These are phyloP conservation scores for Aspergillus sp. DNA, from an alignment of 2,329 filamentous ascomycete species.

Conservation along the genomic window DNA sequence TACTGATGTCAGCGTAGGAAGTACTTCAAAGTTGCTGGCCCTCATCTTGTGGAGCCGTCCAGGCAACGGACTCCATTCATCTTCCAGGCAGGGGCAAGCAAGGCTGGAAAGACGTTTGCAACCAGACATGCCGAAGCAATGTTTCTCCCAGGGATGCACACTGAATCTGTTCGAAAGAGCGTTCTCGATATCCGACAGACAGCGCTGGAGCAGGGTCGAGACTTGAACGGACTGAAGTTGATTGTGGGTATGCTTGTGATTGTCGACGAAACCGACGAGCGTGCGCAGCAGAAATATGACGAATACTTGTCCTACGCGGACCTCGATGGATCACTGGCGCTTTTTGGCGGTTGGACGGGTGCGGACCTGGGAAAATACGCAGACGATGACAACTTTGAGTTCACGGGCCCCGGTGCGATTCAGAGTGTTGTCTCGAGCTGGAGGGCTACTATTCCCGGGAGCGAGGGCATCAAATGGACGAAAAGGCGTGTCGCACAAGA, in stretches of 20 bases:
- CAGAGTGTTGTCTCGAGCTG: slow-evolving; percentile 44
- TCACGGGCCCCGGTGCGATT: slow-evolving; percentile 40
- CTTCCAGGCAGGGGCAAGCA: slow-evolving; percentile 1
- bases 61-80: neutral
- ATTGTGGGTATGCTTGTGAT: slow-evolving; percentile 43
- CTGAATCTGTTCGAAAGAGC: neutral
- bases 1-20: neutral
- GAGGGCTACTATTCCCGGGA: slow-evolving; percentile 42
- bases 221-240: slow-evolving; percentile 38
- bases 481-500: slow-evolving; percentile 27
- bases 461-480: slow-evolving; percentile 35
- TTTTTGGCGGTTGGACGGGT: too few relatives aligned
- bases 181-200: neutral
- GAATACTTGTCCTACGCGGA: too few relatives aligned
- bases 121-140: slow-evolving; percentile 2
- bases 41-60: neutral
- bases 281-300: too few relatives aligned
- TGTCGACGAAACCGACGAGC: slow-evolving; percentile 40
- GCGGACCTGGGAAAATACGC: neutral
- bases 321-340: too few relatives aligned
- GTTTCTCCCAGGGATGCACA: neutral
- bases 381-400: slow-evolving; percentile 11
- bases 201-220: slow-evolving; percentile 30
- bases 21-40: slow-evolving; percentile 1
- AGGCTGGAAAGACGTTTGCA: neutral